These are phyloP conservation scores for Kwoniella europaea DNA, from an alignment of 768 basidiomycete species.

Conservation along the genomic window DNA sequence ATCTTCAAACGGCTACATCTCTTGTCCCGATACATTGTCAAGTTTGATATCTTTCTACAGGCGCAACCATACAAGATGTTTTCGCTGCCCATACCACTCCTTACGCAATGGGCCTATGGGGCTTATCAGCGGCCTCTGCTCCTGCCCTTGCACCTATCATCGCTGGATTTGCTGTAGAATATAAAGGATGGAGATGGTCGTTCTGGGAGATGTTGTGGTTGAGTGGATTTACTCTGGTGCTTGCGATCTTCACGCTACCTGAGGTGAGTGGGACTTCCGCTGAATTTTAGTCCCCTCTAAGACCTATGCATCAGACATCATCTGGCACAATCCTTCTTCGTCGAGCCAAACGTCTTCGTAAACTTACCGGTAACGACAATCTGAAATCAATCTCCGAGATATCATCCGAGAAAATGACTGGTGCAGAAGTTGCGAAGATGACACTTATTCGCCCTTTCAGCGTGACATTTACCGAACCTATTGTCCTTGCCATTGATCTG, in stretches of 20 bases:
- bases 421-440: constrained; percentile 32
- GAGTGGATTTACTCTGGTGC: constrained; percentile 41
- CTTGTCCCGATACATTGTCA: too few species aligned
- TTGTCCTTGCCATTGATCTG: constrained; percentile 33
- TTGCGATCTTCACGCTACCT: constrained; percentile 56
- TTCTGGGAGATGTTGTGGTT: constrained; percentile 58
- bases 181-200: constrained; percentile 58
- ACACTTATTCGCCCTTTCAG: constrained; percentile 50
- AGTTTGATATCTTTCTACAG: constrained; percentile 3
- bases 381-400: constrained; percentile 54
- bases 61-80: constrained; percentile 55
- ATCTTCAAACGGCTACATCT: too few species aligned
- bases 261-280: constrained; percentile 39
- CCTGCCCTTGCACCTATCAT: constrained; percentile 56
- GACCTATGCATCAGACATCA: constrained; percentile 42
- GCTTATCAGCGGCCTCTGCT: constrained; percentile 46
- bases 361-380: constrained; percentile 56
- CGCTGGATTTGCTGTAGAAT: constrained; percentile 55
- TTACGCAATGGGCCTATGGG: constrained; percentile 55
- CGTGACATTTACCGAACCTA: constrained; percentile 42
- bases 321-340: constrained; percentile 56
- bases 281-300: not conserved
- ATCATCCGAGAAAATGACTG: constrained; percentile 38
- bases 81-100: constrained; percentile 45
- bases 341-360: constrained; percentile 58